Percentiles rank a stretch among this genome's conserved stretches.
Evolutionary conservation across 768 basidiomycete genomes (phyloP).

Genomic region (Mycena crocata): DNA sequence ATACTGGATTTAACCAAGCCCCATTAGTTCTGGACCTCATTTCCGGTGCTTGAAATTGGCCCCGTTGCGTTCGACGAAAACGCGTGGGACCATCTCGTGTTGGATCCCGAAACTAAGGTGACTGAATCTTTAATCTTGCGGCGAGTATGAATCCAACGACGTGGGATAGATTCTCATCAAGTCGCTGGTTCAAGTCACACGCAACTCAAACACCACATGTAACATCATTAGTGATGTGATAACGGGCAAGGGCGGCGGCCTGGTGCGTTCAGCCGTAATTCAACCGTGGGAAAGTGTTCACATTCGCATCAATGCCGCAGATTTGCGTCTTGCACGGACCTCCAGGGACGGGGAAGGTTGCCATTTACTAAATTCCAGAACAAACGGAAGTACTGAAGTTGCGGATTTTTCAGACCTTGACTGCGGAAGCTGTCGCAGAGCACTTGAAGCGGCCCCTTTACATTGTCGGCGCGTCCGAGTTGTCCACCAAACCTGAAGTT

Average conservation of each 20-base stretch:
- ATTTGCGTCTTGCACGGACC: constrained; percentile 41
- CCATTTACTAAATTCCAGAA: not conserved
- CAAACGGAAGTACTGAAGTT: not conserved
- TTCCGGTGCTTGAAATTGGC: constrained; percentile 33
- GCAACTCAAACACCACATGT: constrained; percentile 31
- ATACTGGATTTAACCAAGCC: not conserved
- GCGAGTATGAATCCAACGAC: constrained; percentile 31
- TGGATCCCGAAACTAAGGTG: constrained; percentile 44
- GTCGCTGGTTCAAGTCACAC: constrained; percentile 40
- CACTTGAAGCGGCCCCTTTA: constrained; percentile 40
- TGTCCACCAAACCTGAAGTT: constrained; percentile 33
- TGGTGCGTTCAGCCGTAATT: constrained; percentile 37
- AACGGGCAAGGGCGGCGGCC: constrained; percentile 49
- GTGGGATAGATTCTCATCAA: constrained; percentile 38
- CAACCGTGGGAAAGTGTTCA: not conserved
- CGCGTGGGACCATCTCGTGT: constrained; percentile 48
- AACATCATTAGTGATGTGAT: constrained; percentile 46
- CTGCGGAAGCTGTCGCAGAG: constrained; percentile 44
- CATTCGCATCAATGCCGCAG: no score
- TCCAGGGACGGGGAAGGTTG: constrained; percentile 37
- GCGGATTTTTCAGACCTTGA: constrained; percentile 35
- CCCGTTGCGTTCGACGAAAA: constrained; percentile 46
- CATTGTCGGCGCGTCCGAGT: constrained; percentile 37
- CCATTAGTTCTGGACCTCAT: constrained; percentile 10
- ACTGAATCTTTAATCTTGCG: constrained; percentile 18